Conservation (phyloP, 1,284 basidiomycete genomes). For the Wolfiporia cocos region DNA sequence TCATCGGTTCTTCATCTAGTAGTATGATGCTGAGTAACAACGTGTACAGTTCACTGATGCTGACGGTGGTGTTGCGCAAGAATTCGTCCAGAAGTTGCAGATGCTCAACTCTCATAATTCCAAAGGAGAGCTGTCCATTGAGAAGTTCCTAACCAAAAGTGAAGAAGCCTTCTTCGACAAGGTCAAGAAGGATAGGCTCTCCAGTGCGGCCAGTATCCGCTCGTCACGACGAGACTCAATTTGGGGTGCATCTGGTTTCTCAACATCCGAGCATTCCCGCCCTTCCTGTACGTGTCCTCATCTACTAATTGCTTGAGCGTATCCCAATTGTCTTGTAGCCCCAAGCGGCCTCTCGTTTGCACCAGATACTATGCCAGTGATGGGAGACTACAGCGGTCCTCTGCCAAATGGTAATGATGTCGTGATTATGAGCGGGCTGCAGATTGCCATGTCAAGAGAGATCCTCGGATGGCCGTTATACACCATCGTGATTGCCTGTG, state of each 20-base stretch:
- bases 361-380: slow-evolving; percentile 14
- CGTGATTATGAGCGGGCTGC: slow-evolving; percentile 72
- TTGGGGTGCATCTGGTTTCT: slow-evolving; percentile 69
- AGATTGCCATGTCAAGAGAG: slow-evolving; percentile 75
- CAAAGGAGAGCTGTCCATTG: slow-evolving; percentile 86
- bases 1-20: background rate
- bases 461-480: slow-evolving; percentile 85
- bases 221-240: slow-evolving; percentile 79
- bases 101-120: slow-evolving; percentile 80
- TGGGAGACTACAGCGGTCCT: slow-evolving; percentile 47
- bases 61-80: slow-evolving; percentile 84
- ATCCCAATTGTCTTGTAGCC: slow-evolving; percentile 35
- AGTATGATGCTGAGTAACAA: background rate
- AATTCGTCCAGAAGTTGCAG: slow-evolving; percentile 84
- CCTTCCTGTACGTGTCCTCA: slow-evolving; percentile 55
- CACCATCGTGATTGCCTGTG: slow-evolving; percentile 80
- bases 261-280: slow-evolving; percentile 63
- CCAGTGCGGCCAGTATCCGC: slow-evolving; percentile 68
- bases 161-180: slow-evolving; percentile 91
- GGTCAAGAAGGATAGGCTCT: slow-evolving; percentile 81
- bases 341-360: slow-evolving; percentile 45
- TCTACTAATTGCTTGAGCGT: background rate
- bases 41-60: slow-evolving; percentile 78
- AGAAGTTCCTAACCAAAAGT: slow-evolving; percentile 83
- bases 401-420: slow-evolving; percentile 48